Base-by-base conservation (phyloP, 2,329 filamentous ascomycete species). In the Talaromyces atroroseus region DNA sequence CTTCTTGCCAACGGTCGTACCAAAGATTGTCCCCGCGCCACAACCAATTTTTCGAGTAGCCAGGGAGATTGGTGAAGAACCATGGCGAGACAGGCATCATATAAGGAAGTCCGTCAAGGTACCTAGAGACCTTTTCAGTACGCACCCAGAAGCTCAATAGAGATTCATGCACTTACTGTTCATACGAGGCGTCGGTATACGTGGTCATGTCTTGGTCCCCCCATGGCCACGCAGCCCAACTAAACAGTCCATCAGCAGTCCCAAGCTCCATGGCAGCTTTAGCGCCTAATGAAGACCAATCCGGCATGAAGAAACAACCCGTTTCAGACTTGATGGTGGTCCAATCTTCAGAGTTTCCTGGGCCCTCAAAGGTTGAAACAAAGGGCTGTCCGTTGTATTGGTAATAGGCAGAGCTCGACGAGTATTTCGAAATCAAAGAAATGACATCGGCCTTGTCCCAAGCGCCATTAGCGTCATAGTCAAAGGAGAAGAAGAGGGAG, bases 1-100 rank as follows among this genome's bases (percentile, higher is more conserved):
- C 75, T 58, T 83, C 75, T 47, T 76, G 68, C 83, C 83, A 86
- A 8, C 83, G 78, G 49, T 81, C 71, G 59, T 75, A 78, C 82
- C 84, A 87, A 12, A 86, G 70, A 49, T 78, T 72, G 60, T 86
- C 83, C 3, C 80, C 80, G 38, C 76, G 75, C 74, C 81, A 87
- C 6, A 85, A 72, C 82, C 83, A 87, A 65, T 84, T 83, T 70
- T 85, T 86, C 52, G 71, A 66, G 61, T 76, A 85, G 5, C 72
- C 67, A 0, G 78, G 75, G 69, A 85, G 70, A 58, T 83, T 80
- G 52, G 83, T 84, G 66, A 68, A 80, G 66, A 76, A 80, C 80
- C 80, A 83, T 0, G 81, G 80, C 0, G 77, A 79, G 5, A 82
- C 76, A 2, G 79, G 74, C 78, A 80, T 80, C 73, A 82, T 80